phyloP scores from a whole-genome alignment of 164 flowering plant genomes.

The Tinospora cordifolia region DNA sequence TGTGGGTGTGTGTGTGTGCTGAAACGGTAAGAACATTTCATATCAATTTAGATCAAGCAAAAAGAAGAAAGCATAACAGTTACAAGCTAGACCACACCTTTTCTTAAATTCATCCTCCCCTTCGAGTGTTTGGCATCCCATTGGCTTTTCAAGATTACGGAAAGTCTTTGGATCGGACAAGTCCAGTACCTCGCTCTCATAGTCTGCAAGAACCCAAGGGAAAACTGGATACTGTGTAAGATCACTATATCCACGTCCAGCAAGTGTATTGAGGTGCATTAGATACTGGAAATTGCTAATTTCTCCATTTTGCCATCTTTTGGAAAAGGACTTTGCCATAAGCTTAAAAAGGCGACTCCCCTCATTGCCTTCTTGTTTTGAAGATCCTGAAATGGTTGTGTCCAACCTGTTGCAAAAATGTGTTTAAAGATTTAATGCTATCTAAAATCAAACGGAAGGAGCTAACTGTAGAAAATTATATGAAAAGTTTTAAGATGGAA shows the following conservation, averaged over 20 bases:
- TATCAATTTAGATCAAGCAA: neutral
- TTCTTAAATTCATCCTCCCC: conserved; percentile 95
- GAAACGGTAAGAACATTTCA: too few species aligned
- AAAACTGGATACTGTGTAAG: conserved; percentile 98
- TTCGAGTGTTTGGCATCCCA: conserved; percentile 98
- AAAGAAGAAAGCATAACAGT: neutral
- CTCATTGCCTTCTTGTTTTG: conserved; percentile 86
- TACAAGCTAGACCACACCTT: conserved; percentile 39
- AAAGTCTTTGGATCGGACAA: conserved; percentile 66
- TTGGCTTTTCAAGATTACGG: conserved; percentile 90
- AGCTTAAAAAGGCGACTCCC: conserved; percentile 89
- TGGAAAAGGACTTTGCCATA: conserved; percentile 94
- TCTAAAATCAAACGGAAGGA: neutral
- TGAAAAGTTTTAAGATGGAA: neutral
- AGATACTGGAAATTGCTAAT: conserved; percentile 98
- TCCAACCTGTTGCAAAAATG: conserved; percentile 61
- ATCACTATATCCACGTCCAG: conserved; percentile 99
- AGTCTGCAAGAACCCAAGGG: conserved; percentile 98
- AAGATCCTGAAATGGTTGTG: conserved; percentile 87
- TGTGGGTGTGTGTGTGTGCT: too few species aligned
- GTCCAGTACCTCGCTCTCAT: conserved; percentile 80
- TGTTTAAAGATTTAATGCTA: neutral
- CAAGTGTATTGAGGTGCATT: conserved; percentile 97
- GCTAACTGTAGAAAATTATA: neutral
- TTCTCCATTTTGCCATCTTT: conserved; percentile 99